These are phyloP conservation scores for Erodium texanum DNA, from an alignment of 441 rosid genomes.

Conservation along the genomic window DNA sequence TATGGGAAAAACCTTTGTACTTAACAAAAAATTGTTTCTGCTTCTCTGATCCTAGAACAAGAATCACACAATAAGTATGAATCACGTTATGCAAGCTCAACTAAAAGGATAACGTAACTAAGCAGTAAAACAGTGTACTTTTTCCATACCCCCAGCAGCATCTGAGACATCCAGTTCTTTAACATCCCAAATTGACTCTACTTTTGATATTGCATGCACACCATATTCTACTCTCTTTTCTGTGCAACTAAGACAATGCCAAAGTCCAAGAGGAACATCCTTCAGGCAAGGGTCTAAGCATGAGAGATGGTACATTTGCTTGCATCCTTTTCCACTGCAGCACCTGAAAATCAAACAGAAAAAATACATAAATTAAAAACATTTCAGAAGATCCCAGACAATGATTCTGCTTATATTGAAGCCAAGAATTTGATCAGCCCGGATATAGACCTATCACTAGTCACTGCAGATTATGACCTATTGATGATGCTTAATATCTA, in stretches of 20 bases:
- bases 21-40: slow-evolving; percentile 36
- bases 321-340: slow-evolving; percentile 51
- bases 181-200: slow-evolving; percentile 41
- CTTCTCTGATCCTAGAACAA: slow-evolving; percentile 24
- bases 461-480: neutral
- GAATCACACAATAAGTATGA: slow-evolving; percentile 9
- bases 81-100: neutral
- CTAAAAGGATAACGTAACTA: slow-evolving; percentile 2
- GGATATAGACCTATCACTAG: neutral
- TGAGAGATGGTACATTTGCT: slow-evolving; percentile 38
- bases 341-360: slow-evolving; percentile 28
- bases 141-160: slow-evolving; percentile 30
- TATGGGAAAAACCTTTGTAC: slow-evolving; percentile 47
- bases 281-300: slow-evolving; percentile 41
- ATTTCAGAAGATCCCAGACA: neutral
- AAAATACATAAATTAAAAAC: neutral
- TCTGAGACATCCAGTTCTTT: slow-evolving; percentile 28
- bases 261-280: slow-evolving; percentile 35
- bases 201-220: slow-evolving; percentile 34
- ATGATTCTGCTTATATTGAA: neutral
- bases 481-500: too few species aligned
- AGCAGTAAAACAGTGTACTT: slow-evolving; percentile 7
- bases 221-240: slow-evolving; percentile 36
- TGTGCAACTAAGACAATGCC: slow-evolving; percentile 39
- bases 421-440: slow-evolving; percentile 4